Evolutionary conservation across 495 filamentous ascomycete species (phyloP).

Genomic region (Sabuloglossum arenarium): DNA sequence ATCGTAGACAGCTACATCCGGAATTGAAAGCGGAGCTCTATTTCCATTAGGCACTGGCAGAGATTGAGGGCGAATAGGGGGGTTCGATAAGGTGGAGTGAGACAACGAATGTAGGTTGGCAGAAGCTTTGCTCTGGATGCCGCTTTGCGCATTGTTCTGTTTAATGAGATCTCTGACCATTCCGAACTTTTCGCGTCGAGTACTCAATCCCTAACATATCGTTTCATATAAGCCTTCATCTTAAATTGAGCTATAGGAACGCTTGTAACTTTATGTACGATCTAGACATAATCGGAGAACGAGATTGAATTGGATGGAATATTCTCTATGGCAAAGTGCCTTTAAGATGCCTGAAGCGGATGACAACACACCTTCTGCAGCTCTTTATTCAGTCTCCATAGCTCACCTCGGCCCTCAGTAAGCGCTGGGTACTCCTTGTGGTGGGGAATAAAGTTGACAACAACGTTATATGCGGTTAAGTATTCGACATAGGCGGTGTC

Average conservation of each 20-base stretch:
- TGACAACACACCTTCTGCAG: slow-evolving; percentile 26
- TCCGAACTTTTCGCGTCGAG: slow-evolving; percentile 26
- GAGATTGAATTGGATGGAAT: background rate
- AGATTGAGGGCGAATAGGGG: background rate
- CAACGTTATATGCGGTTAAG: slow-evolving; percentile 56
- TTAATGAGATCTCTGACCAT: slow-evolving; percentile 45
- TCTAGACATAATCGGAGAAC: background rate
- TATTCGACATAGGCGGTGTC: slow-evolving; percentile 57
- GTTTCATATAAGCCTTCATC: background rate
- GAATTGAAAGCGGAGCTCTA: background rate
- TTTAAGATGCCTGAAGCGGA: background rate
- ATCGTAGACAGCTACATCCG: background rate
- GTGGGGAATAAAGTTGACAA: slow-evolving; percentile 49
- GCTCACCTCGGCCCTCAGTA: slow-evolving; percentile 20
- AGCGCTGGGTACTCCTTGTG: slow-evolving; percentile 43
- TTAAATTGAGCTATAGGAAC: background rate
- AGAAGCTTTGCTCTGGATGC: slow-evolving; percentile 13
- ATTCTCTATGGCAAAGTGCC: too few species aligned
- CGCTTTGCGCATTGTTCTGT: slow-evolving; percentile 38
- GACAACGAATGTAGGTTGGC: background rate
- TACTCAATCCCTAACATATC: slow-evolving; percentile 14
- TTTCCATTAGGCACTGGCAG: background rate
- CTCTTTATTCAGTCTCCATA: slow-evolving; percentile 27
- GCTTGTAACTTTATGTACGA: background rate
- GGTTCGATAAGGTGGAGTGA: background rate